Percentiles rank a stretch among this genome's conserved stretches.
Evolutionary conservation across 352 stramenopile species (phyloP).

Genomic region (Phytophthora ramorum): DNA sequence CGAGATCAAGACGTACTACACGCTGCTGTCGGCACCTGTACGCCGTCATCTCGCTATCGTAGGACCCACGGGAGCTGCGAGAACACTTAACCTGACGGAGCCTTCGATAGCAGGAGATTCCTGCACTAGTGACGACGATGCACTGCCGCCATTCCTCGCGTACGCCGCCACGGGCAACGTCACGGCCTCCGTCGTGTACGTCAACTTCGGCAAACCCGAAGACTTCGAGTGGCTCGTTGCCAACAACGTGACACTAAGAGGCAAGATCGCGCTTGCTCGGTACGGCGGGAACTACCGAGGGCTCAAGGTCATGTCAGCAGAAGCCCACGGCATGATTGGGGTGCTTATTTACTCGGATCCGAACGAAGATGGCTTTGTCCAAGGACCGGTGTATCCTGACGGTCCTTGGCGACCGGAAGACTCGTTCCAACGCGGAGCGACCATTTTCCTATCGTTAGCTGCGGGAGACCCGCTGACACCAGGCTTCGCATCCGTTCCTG

Average conservation of each 20-base stretch:
- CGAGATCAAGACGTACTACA: constrained; percentile 65
- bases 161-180: constrained; percentile 79
- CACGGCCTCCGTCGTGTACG: constrained; percentile 75
- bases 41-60: constrained; percentile 47
- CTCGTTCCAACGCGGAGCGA: constrained; percentile 71
- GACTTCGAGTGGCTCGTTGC: constrained; percentile 73
- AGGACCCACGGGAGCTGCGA: constrained; percentile 24
- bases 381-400: constrained; percentile 63
- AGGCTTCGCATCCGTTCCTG: constrained; percentile 44
- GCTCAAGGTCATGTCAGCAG: constrained; percentile 70
- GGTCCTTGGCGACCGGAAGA: constrained; percentile 62
- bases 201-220: constrained; percentile 77
- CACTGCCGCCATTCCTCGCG: constrained; percentile 75
- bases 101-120: constrained; percentile 58
- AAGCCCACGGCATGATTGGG: constrained; percentile 59
- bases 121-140: constrained; percentile 54
- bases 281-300: constrained; percentile 67
- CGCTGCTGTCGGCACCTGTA: constrained; percentile 65
- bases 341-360: constrained; percentile 83
- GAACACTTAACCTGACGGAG: constrained; percentile 58
- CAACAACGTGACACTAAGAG: constrained; percentile 57
- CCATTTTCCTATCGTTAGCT: constrained; percentile 66
- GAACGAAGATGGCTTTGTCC: constrained; percentile 67
- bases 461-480: constrained; percentile 63
- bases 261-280: constrained; percentile 67